These are phyloP conservation scores for Chytriomyces sp. DNA, from an alignment of 192 early-diverging fungal species.

Conservation along the genomic window DNA sequence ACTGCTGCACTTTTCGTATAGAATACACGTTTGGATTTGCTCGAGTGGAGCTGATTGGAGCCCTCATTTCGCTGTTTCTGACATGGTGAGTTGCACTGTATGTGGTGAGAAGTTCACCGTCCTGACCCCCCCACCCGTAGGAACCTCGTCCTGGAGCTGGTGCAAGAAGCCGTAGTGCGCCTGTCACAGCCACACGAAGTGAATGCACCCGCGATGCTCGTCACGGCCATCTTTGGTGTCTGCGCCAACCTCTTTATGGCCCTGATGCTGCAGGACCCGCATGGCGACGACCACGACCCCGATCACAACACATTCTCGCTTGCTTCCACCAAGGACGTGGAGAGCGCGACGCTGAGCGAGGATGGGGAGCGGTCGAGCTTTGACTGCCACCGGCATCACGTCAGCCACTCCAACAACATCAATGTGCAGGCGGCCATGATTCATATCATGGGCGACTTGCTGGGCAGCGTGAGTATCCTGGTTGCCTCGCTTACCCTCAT, in stretches of 20 bases:
- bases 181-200: slow-evolving; percentile 60
- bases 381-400: neutral
- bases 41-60: slow-evolving; percentile 74
- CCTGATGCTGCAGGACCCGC: slow-evolving; percentile 25
- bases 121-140: neutral
- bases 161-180: slow-evolving; percentile 67
- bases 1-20: neutral
- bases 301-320: neutral
- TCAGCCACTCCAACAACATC: slow-evolving; percentile 5
- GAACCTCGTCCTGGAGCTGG: slow-evolving; percentile 42
- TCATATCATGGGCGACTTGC: slow-evolving; percentile 74
- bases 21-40: slow-evolving; percentile 65
- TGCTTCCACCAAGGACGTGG: neutral
- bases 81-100: slow-evolving; percentile 68
- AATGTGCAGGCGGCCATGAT: slow-evolving; percentile 70
- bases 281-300: slow-evolving; percentile 26
- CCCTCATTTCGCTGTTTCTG: slow-evolving; percentile 66
- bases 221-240: slow-evolving; percentile 66
- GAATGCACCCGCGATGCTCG: slow-evolving; percentile 69
- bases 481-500: slow-evolving; percentile 66
- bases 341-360: neutral
- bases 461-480: slow-evolving; percentile 72
- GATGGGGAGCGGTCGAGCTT: no score
- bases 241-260: slow-evolving; percentile 66
- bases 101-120: no score